Evolutionary conservation across 2,329 filamentous ascomycete genomes (phyloP).

Genomic region (Fusarium nodosum): DNA sequence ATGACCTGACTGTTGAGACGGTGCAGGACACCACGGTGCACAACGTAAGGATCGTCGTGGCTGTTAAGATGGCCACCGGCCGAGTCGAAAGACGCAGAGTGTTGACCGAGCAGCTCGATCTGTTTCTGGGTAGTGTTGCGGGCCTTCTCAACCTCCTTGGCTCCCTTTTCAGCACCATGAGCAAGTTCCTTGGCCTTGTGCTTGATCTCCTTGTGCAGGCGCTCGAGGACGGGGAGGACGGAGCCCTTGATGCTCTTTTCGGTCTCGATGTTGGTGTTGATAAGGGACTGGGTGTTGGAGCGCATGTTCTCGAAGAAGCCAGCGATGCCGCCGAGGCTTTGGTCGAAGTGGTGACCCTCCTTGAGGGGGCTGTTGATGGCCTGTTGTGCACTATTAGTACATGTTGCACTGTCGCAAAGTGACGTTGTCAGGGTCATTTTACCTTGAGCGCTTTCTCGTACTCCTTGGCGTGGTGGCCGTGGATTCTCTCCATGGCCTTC

Average conservation of each 20-base stretch:
- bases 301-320: slow-evolving; percentile 96
- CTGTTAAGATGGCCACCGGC: slow-evolving; percentile 78
- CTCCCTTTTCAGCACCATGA: slow-evolving; percentile 82
- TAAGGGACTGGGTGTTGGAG: slow-evolving; percentile 89
- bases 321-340: slow-evolving; percentile 86
- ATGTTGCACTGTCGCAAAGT: not conserved
- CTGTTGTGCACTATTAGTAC: slow-evolving; percentile 58
- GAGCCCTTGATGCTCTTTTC: slow-evolving; percentile 90
- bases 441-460: slow-evolving; percentile 94
- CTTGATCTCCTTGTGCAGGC: slow-evolving; percentile 96
- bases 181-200: slow-evolving; percentile 92
- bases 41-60: slow-evolving; percentile 86
- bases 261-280: slow-evolving; percentile 90
- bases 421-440: slow-evolving; percentile 2
- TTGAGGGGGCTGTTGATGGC: slow-evolving; percentile 87
- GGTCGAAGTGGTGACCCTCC: slow-evolving; percentile 94
- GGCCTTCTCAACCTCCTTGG: slow-evolving; percentile 93
- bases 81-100: slow-evolving; percentile 84
- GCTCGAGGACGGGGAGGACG: slow-evolving; percentile 88
- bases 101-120: slow-evolving; percentile 91
- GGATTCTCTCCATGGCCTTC: slow-evolving; percentile 84
- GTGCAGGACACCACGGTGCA: slow-evolving; percentile 84
- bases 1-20: slow-evolving; percentile 90
- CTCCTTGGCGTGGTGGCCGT: slow-evolving; percentile 89
- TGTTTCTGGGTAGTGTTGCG: slow-evolving; percentile 91